phyloP scores from a whole-genome alignment of 2,329 filamentous ascomycete genomes.

The Penicillium sp. region DNA sequence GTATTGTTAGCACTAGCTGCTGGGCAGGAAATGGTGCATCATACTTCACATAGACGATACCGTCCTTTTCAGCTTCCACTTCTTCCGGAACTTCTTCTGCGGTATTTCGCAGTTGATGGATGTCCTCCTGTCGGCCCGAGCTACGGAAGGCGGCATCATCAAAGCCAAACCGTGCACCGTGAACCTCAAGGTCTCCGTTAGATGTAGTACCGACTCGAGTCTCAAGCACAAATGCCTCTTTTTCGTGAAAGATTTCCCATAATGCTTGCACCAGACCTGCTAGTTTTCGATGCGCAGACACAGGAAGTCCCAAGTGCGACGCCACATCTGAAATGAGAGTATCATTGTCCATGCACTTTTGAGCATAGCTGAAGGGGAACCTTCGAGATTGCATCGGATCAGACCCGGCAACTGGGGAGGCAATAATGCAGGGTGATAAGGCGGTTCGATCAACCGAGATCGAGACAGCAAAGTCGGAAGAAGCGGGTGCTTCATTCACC shows the following conservation, averaged over 20 bases:
- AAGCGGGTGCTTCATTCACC: conserved; percentile 35
- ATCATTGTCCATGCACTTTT: conserved; percentile 41
- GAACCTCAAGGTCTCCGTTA: conserved; percentile 46
- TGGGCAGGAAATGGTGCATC: not conserved
- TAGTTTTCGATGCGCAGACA: conserved; percentile 43
- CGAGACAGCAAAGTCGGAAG: conserved; percentile 50
- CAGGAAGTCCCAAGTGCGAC: conserved; percentile 51
- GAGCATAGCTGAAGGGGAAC: conserved; percentile 58
- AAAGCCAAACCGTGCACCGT: conserved; percentile 56
- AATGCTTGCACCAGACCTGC: conserved; percentile 50
- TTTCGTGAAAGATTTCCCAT: conserved; percentile 54
- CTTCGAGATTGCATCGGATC: conserved; percentile 44
- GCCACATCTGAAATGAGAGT: conserved; percentile 40
- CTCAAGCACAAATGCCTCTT: conserved; percentile 60
- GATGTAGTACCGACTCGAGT: conserved; percentile 43
- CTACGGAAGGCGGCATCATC: conserved; percentile 65
- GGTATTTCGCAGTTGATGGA: conserved; percentile 54
- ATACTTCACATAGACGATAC: conserved; percentile 72
- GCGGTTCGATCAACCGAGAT: conserved; percentile 61
- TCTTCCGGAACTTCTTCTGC: conserved; percentile 51
- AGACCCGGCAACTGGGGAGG: conserved; percentile 48
- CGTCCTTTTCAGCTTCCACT: conserved; percentile 59
- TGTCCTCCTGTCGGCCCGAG: conserved; percentile 54
- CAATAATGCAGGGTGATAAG: conserved; percentile 58
- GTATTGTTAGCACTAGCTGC: conserved; percentile 6